A percentile compares a stretch with the other conserved stretches of the same genome.
phyloP scores from a whole-genome alignment of 345 rosid species.

The Combretum micranthum region DNA sequence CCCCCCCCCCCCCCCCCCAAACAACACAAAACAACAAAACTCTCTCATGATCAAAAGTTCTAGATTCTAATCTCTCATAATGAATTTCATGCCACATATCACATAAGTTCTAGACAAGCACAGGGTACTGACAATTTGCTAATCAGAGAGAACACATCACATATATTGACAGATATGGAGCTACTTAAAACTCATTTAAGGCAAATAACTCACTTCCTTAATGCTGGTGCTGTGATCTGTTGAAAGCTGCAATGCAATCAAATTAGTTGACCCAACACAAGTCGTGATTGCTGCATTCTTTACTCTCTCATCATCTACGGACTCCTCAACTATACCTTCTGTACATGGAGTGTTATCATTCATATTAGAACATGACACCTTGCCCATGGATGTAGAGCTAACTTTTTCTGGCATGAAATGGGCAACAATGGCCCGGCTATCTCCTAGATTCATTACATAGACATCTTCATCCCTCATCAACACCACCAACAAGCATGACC shows the following conservation, averaged over 20 bases:
- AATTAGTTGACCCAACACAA: slow-evolving; percentile 31
- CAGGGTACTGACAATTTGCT: no score
- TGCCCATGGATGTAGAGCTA: slow-evolving; percentile 13
- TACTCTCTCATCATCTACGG: slow-evolving; percentile 18
- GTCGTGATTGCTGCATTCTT: slow-evolving; percentile 21
- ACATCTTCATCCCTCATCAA: slow-evolving; percentile 97
- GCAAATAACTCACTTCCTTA: slow-evolving; percentile 65
- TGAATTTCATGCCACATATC: no score
- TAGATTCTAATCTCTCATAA: no score
- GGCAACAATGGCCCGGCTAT: slow-evolving; percentile 94
- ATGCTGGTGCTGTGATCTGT: slow-evolving; percentile 95
- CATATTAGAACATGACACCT: no score
- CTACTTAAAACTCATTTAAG: not conserved
- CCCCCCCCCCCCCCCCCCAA: no score
- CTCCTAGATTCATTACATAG: slow-evolving; percentile 95
- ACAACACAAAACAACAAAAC: no score
- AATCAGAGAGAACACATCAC: no score
- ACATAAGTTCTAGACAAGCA: no score
- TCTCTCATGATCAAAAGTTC: no score
- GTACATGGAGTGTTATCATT: slow-evolving; percentile 24
- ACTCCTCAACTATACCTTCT: slow-evolving; percentile 46
- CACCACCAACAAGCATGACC: slow-evolving; percentile 86
- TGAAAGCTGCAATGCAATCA: slow-evolving; percentile 84
- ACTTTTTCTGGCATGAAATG: slow-evolving; percentile 48
- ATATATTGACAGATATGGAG: no score